Base-by-base conservation (phyloP, 1,139 yeast genomes). In the Geotrichum candidum region DNA sequence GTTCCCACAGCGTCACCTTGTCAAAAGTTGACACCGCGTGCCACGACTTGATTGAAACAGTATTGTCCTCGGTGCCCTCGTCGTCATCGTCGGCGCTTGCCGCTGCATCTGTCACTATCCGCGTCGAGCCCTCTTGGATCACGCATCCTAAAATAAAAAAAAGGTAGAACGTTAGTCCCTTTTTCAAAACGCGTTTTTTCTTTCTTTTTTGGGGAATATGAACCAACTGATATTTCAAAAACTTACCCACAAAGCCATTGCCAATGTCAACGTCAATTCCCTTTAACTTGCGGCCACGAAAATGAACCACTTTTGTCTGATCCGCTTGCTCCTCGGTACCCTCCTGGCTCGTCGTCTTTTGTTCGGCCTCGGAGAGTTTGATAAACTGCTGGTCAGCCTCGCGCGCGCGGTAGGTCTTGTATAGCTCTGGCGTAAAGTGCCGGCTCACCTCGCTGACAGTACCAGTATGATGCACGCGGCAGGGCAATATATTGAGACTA, bases 1-100 rank as follows among this genome's bases (percentile, higher is more conserved):
- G 74, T 29, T 68, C 71, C 74, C 74, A 71, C 1, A 71, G 69
- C 2, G 68, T 66, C 25, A 71, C 45, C 22, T 56, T 54, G 10
- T 60, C 56, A 55, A 70, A 69, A 23, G 65, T 33, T 6, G 67
- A 61, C 7, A 63, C 55, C 13, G 68, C 63, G 22, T 55, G 54
- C 46, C 70, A 58, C 9, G 61, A 59, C 48, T 52, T 64, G 53
- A 22, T 59, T 18, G 53, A 51, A 23, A 27, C 57, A 2, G 55
- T 51, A 3, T 54, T 57, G 11, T 57, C 62, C 31, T 61, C 59
- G 38, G 52, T 54, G 23, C 64, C 65, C 15, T 61, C 63, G 1
- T 58, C 63, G 31, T 56, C 61, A 18, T 56, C 62, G 33, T 53
- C 53, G 31, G 54, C 64, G 15, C 55, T 62, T 6, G 46, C 57